Base-by-base conservation (phyloP, 495 filamentous ascomycete species). In the Echria macrotheca region DNA sequence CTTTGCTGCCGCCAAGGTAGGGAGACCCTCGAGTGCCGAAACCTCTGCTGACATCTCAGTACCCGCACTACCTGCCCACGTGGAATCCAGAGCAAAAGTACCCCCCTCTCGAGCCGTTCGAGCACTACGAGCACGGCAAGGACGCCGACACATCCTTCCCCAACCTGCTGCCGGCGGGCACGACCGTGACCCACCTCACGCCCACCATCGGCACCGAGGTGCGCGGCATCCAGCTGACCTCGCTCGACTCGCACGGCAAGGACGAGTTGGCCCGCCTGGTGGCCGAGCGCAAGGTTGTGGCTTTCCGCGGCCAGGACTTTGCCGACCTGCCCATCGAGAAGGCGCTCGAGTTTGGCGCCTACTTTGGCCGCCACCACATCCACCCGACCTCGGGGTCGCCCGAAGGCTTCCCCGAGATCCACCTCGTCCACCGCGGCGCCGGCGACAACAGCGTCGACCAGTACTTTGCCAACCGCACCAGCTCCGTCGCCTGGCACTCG, bases 321-420 rank as follows among this genome's bases (percentile, higher is more conserved):
- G 82, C 82, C 41, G 76, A 86, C 53, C 66, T 91, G n/a, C 71
- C 83, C 4, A 88, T 91, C 50, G 63, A 75, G 26, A 69, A 85
- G 11, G 84, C 83, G 4, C 69, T 88, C 4, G 76, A 86, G n/a
- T 87, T 81, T 53, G 85, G 81, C 26, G 71, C 72, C 7, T 88
- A 93, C 63, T 95, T 91, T 64, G 87, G 88, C 22, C 81, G 84
- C 25, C 83, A 84, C 53, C 86, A 95, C 69, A 89, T 93, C 61
- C 86, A 93, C 59, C 88, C 85, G 2, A 85, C 86, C 3, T 83
- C 77, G 10, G 86, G 87, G 19, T 74, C 82, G 2, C 87, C 87
- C 0, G 70, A 78, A 49, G 83, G 80, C 10, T 78, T 77, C 59
- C 86, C 87, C 7, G 84, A 91, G 52, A 68, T 93, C 44, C 87